Evolutionary conservation across 345 rosid genomes (phyloP), one percentile per base, ranked within the genome.

Genomic region (Sapria himalayana): DNA sequence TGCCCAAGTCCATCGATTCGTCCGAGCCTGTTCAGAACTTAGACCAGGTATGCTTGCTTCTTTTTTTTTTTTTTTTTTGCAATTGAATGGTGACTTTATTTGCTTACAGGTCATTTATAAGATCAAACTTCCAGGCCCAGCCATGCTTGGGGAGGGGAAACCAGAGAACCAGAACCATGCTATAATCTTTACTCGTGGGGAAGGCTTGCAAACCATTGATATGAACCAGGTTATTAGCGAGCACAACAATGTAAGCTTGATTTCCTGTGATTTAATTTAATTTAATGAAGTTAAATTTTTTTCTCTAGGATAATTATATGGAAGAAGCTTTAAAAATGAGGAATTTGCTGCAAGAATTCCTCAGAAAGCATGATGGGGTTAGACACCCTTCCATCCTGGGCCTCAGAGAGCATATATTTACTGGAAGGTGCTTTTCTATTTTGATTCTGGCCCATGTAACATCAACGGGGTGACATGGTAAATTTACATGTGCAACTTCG

Each of bases 121-220:
- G 49, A 91, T 91, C 39, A 77, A 60, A 59, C 96, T 91, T 61
- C 99, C 99, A 2, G 99, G 99, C 49, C 79, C 79, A 62, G 85
- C 99, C 35, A 91, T 77, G 40, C 61, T 91, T 67, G 99, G 99
- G 31, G 99, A 91, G 60, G 99, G 99, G 47, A 91, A 91, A 60
- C 96, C 99, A 32, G 99, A 91, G 71, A 91, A 91, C 63, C 96
- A 91, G 55, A 84, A 91, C 51, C 96, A 91, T 63, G 99, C 99
- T 34, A 63, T 91, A 52, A 84, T 91, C 13, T 91, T 91, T 52
- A 65, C 99, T 24, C 89, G 99, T 33, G 99, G 99, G 50, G 99
- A 91, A 55, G 99, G 92, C 41, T 73, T 91, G 63, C 99, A 91
- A 59, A 77, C 99, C 16, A 91, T 91, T 34, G 99, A 91, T 54